These are phyloP conservation scores for Ganoderma sp. DNA, from an alignment of 1,284 basidiomycete species.

Conservation along the genomic window DNA sequence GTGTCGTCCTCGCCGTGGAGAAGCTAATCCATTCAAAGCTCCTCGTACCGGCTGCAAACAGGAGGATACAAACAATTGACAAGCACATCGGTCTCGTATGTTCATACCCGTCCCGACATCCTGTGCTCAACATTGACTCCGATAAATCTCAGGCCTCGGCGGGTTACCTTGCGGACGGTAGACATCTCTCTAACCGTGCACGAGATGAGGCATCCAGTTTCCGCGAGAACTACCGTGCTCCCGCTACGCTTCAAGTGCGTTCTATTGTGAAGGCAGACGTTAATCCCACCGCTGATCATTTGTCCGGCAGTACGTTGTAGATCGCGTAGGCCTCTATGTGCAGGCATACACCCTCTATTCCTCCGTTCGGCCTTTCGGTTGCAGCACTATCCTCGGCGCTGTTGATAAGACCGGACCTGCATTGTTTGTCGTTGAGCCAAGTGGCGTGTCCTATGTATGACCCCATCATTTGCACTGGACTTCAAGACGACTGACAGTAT, in stretches of 20 bases:
- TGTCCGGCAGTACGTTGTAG: slow-evolving; percentile 71
- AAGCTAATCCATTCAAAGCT: slow-evolving; percentile 98
- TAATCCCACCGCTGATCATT: slow-evolving; percentile 13
- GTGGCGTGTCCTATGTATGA: slow-evolving; percentile 86
- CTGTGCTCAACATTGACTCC: neutral
- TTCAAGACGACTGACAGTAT: slow-evolving; percentile 3
- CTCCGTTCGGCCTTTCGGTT: slow-evolving; percentile 96
- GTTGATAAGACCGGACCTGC: slow-evolving; percentile 90
- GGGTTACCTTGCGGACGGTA: slow-evolving; percentile 93
- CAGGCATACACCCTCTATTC: slow-evolving; percentile 99
- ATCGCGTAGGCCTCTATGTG: slow-evolving; percentile 87
- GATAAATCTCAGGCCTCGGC: slow-evolving; percentile 75
- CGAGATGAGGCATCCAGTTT: slow-evolving; percentile 84
- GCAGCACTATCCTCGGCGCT: slow-evolving; percentile 90
- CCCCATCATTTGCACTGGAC: neutral
- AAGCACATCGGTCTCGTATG: slow-evolving; percentile 89
- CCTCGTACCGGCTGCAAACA: slow-evolving; percentile 91
- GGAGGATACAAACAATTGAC: slow-evolving; percentile 93
- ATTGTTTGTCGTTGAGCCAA: slow-evolving; percentile 94
- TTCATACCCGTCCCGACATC: neutral
- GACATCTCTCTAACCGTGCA: slow-evolving; percentile 87
- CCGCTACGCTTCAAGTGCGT: slow-evolving; percentile 81
- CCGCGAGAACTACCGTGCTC: slow-evolving; percentile 78
- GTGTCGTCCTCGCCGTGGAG: slow-evolving; percentile 94
- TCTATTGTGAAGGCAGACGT: slow-evolving; percentile 27